Conservation (phyloP, 805 yeast species). For the Martiniozyma abietophila region DNA sequence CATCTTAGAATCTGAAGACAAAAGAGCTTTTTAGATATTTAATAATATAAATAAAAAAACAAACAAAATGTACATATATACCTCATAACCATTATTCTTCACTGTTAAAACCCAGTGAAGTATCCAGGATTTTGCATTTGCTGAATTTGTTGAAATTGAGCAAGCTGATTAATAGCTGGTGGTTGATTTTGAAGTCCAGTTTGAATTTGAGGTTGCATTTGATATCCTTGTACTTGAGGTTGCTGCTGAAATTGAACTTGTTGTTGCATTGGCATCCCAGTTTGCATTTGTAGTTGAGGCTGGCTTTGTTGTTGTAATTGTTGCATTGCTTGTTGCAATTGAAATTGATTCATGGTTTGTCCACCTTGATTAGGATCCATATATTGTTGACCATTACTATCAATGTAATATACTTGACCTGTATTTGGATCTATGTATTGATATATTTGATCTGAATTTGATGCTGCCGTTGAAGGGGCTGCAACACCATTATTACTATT, state of each 20-base stretch:
- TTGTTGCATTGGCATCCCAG: constrained; percentile 19
- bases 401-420: constrained; percentile 58
- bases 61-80: no score
- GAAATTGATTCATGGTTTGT: constrained; percentile 17
- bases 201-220: constrained; percentile 5
- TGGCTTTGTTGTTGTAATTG: constrained; percentile 18
- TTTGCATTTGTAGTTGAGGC: constrained; percentile 18
- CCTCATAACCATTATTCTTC: no score
- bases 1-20: no score
- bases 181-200: constrained; percentile 14
- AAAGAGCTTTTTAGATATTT: no score
- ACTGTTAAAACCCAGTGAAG: background rate
- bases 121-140: constrained; percentile 6
- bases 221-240: constrained; percentile 8
- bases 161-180: constrained; percentile 5
- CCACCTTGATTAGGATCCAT: constrained; percentile 34
- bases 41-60: no score
- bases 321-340: constrained; percentile 21
- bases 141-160: constrained; percentile 7
- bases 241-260: constrained; percentile 23
- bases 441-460: constrained; percentile 35
- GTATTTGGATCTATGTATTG: constrained; percentile 68
- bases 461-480: constrained; percentile 14
- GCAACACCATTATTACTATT: background rate
- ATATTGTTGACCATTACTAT: constrained; percentile 58